Base-by-base conservation (phyloP, 352 stramenopile species). In the Globisporangium cederbergense region DNA sequence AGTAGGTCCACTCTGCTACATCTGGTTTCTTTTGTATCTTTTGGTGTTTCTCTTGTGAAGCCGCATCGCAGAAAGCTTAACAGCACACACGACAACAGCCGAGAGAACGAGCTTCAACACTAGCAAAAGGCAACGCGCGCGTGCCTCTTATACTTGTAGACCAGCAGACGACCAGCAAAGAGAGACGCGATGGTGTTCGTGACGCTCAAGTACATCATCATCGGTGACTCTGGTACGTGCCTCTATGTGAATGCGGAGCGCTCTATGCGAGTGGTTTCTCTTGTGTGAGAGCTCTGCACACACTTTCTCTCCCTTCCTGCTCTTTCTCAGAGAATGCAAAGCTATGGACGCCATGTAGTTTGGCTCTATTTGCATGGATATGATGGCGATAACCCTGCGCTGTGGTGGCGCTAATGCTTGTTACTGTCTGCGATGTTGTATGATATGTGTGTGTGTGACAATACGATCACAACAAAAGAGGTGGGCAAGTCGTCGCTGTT, bases 131-230 rank as follows among this genome's bases (percentile, higher is more conserved):
- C 54, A 60, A 38, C 43, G 25, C 57, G 28, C 57, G 13, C 38
- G 11, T 28, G 25, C 38, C 5, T 53, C 49, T 4, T 14, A 55
- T 28, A 28, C 46, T 14, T 20, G 2, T 7, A 18, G 20, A 36
- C 25, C 14, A 45, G 11, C 18, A 40, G 20, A 30, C 4, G 6
- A 55, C 3, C 25, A 28, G 3, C 3, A 34, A 16, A 25, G 22
- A 36, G 30, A 38, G 50, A 16, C 42, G 38, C 52, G 22, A 95
- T 95, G 84, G 86, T 95, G 36, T 95, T 95, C 56, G 84, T 95
- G 62, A 93, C 86, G 70, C 83, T 95, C 76, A 95, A 95, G 75
- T 93, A 93, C 70, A 95, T 95, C 53, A 93, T 95, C 79, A 95
- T 95, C 50, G 86, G 86, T 46, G 84, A 95, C 77, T 93, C 86